A percentile compares a stretch with the other conserved stretches of the same genome.
Evolutionary conservation across 108 stramenopile genomes (phyloP).

Genomic region (Skeletonema menzelii): DNA sequence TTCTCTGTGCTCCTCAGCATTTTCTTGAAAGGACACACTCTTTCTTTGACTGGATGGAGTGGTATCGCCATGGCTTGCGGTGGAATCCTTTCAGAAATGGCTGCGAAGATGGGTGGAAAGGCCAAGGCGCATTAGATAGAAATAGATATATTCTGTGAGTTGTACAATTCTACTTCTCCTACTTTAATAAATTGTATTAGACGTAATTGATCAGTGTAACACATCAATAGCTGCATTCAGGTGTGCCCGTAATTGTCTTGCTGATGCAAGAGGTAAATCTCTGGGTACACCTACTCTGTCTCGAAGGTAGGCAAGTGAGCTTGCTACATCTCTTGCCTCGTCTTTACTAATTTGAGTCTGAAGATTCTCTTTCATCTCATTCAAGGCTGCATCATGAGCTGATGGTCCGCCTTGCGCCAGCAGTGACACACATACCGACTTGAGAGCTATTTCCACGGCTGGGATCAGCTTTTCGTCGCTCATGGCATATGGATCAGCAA

Average conservation of each 20-base stretch:
- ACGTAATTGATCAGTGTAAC: slow-evolving; percentile 15
- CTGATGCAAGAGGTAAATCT: slow-evolving; percentile 77
- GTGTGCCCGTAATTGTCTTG: slow-evolving; percentile 78
- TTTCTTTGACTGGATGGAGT: slow-evolving; percentile 88
- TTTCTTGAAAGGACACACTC: slow-evolving; percentile 87
- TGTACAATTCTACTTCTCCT: background rate
- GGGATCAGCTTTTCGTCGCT: slow-evolving; percentile 53
- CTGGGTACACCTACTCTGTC: slow-evolving; percentile 84
- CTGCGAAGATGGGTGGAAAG: slow-evolving; percentile 62
- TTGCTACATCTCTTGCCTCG: slow-evolving; percentile 56
- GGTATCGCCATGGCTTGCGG: slow-evolving; percentile 85
- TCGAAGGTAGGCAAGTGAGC: slow-evolving; percentile 69
- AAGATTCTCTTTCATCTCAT: slow-evolving; percentile 38
- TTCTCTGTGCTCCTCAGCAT: slow-evolving; percentile 94
- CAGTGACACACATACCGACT: slow-evolving; percentile 57
- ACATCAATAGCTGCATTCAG: slow-evolving; percentile 77
- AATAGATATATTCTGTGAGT: background rate
- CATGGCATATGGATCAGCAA: slow-evolving; percentile 83
- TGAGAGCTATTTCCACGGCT: slow-evolving; percentile 62
- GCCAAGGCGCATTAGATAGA: slow-evolving; percentile 47
- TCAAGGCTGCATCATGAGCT: slow-evolving; percentile 36
- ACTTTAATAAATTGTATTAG: background rate
- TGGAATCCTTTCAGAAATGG: slow-evolving; percentile 88
- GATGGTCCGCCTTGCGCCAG: slow-evolving; percentile 42
- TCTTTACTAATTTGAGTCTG: slow-evolving; percentile 30